These are phyloP conservation scores for Abortiporus biennis DNA, from an alignment of 1,284 basidiomycete species.

Conservation along the genomic window DNA sequence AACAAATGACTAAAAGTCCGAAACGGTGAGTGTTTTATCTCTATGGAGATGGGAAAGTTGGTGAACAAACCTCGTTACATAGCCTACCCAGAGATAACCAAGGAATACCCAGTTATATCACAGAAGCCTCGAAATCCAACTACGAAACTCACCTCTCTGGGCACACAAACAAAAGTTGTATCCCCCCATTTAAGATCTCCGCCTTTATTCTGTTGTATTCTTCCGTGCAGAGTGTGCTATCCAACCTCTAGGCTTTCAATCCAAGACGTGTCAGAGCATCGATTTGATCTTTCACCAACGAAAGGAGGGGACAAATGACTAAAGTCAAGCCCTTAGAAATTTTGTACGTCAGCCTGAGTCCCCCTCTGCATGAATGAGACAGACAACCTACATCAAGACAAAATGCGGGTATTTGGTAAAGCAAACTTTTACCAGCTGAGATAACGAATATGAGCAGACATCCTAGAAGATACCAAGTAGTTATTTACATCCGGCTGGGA, in stretches of 20 bases:
- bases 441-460: neutral
- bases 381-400: conserved; percentile 32
- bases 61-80: conserved; percentile 41
- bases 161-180: conserved; percentile 80
- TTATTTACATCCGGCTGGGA: conserved; percentile 29
- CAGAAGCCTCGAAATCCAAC: conserved; percentile 45
- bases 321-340: conserved; percentile 50
- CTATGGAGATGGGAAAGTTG: neutral
- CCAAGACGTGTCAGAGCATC: conserved; percentile 59
- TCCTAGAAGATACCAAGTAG: neutral
- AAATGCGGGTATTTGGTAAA: conserved; percentile 61
- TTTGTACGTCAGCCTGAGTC: conserved; percentile 18
- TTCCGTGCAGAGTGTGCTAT: conserved; percentile 60
- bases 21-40: conserved; percentile 16
- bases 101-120: too few species aligned
- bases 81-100: conserved; percentile 47
- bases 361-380: neutral
- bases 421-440: conserved; percentile 37
- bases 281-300: conserved; percentile 95
- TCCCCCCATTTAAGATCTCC: conserved; percentile 33
- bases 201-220: conserved; percentile 44
- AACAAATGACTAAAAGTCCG: conserved; percentile 56
- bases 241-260: conserved; percentile 62
- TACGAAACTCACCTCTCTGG: conserved; percentile 66
- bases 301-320: conserved; percentile 73